Base-by-base conservation (phyloP, 176 grass and related monocot genomes). In the Oropetium thomaeum region DNA sequence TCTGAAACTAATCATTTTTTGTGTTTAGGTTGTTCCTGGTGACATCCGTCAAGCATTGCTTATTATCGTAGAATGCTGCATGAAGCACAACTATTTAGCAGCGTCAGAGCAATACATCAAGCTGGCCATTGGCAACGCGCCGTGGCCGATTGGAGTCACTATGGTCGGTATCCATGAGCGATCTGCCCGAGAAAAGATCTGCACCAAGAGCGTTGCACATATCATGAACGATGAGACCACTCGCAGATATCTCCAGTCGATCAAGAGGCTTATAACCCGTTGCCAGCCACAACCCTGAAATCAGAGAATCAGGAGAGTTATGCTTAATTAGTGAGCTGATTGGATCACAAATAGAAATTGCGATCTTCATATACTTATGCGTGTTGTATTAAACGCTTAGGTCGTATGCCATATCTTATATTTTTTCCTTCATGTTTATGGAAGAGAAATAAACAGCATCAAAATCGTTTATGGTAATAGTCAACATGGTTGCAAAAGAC, bases 121-220 rank as follows among this genome's bases (percentile, higher is more conserved):
- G 69, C 65, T 99, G 33, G 86, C 89, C 20, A 99, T 99, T 70
- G 92, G 96, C 19, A 99, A 99, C 23, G 89, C 92, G 26, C 96
- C 92, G 17, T 99, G 89, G 89, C 96, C 96, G 37, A 95, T 99
- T 60, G 92, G 96, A 62, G 92, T 99, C 57, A 96, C 96, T 37
- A 99, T 95, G 92, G 96, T 99, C 69, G 92, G 87, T 47, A 95
- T 95, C 85, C 96, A 96, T 3, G 92, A 99, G 79, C 92, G 92
- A 73, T 99, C 87, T 5, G 92, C 92, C 0, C 89, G 87, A 47
- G 89, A 95, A 81, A 99, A 95, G 76, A 99, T 99, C 48, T 81
- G 82, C 85, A 95, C 84, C 3, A 96, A 90, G 25, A 92, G 87
- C 71, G 85, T 99, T 49, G 96, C 96, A 17, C 96, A 92, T 81